Evolutionary conservation across 495 filamentous ascomycete genomes (phyloP), one percentile per base, ranked within the genome.

Genomic region (Lentithecium fluviatile): DNA sequence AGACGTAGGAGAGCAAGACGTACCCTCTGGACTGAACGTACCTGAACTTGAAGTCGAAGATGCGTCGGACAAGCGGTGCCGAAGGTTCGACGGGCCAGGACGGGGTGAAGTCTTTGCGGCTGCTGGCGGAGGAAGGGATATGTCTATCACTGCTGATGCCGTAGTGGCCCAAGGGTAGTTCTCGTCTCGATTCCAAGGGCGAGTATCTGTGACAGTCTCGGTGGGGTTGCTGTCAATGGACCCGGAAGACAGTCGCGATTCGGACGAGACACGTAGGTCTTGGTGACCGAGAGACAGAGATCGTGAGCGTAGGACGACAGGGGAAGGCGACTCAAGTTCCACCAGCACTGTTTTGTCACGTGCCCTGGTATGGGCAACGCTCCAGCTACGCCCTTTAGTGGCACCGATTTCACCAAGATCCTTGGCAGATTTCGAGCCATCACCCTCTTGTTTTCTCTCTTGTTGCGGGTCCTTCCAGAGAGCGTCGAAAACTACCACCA

Each of bases 121-220:
- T 6, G 62, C 58, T 15, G 68, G 60, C 2, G 66, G 52, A 0
- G 74, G 74, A 0, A 74, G 56, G 7, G 52, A 64, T 42, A 76
- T 70, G 37, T 75, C 73, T 17, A 74, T 66, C 6, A 59, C 37
- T 37, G 68, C 45, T 11, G 60, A 55, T 0, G 56, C 58, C 23
- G 65, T 56, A 34, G 67, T 54, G 29, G 29, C 29, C 72, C 72
- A 76, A 20, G 72, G 72, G 59, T 74, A 76, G 62, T 70, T 76
- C 53, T 68, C 67, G 42, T 73, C 73, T 23, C 64, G 52, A 52
- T 75, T 76, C 73, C 72, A 73, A 0, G 72, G 74, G 12, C 72
- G 68, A 11, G 54, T 62, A 6, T 66, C 66, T 15, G 57, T 56
- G 12, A 23, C 53, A 5, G 46, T 49, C n/a, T 29, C 56, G 7